phyloP scores from a whole-genome alignment of 1,284 basidiomycete genomes.

The Filobasidium uniguttulatum region DNA sequence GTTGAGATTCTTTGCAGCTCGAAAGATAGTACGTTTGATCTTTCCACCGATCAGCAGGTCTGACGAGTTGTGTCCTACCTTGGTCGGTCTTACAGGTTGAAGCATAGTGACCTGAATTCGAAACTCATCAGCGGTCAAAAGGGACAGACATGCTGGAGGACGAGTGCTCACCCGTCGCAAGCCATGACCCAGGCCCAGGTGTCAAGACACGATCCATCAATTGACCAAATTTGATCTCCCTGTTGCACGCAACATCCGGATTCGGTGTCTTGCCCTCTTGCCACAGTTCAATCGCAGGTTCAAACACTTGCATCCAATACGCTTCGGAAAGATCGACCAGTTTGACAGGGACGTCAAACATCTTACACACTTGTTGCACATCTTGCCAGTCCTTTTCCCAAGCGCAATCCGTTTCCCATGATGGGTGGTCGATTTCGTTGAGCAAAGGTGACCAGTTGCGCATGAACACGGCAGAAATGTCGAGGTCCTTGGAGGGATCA shows the following conservation, averaged over 20 bases:
- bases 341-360: constrained; percentile 51
- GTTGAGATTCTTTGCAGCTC: constrained; percentile 51
- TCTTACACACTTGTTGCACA: constrained; percentile 61
- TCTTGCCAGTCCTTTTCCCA: constrained; percentile 95
- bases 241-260: constrained; percentile 88
- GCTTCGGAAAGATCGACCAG: constrained; percentile 73
- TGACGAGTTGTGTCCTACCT: constrained; percentile 49
- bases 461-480: constrained; percentile 84
- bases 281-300: constrained; percentile 65
- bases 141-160: too few species aligned
- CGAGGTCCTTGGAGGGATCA: constrained; percentile 42
- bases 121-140: constrained; percentile 11
- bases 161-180: not conserved
- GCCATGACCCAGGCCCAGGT: not conserved
- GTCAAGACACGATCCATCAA: constrained; percentile 51
- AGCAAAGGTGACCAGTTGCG: constrained; percentile 64
- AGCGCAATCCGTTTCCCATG: constrained; percentile 55
- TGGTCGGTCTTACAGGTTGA: constrained; percentile 42
- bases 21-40: constrained; percentile 93
- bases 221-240: constrained; percentile 89
- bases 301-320: constrained; percentile 81
- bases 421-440: constrained; percentile 22
- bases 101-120: constrained; percentile 70
- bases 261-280: constrained; percentile 70
- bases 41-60: constrained; percentile 55